phyloP scores from a whole-genome alignment of 176 grass and related monocot genomes.

The Cenchrus fungigraminus region DNA sequence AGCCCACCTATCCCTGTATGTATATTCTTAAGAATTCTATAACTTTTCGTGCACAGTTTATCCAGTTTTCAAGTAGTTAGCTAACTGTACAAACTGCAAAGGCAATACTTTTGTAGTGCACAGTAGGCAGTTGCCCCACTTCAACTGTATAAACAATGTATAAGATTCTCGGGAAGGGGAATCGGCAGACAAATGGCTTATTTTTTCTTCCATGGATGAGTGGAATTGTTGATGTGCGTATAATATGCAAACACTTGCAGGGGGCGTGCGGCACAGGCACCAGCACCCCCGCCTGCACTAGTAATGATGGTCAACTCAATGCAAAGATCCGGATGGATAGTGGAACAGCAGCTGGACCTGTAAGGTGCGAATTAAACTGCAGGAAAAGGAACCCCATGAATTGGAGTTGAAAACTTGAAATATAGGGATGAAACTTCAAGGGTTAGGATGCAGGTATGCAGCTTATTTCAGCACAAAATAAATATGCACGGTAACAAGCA shows the following conservation, averaged over 20 bases:
- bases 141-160: conserved; percentile 37
- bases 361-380: conserved; percentile 13
- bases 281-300: conserved; percentile 15
- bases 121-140: neutral
- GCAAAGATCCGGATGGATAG: conserved; percentile 17
- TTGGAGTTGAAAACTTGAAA: conserved; percentile 10
- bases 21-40: conserved; percentile 16
- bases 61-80: conserved; percentile 41
- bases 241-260: conserved; percentile 27
- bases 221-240: conserved; percentile 19
- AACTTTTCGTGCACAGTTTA: conserved; percentile 26
- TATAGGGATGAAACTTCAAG: conserved; percentile 1
- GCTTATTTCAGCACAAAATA: conserved; percentile 26
- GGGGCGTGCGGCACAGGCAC: conserved; percentile 9
- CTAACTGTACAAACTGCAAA: conserved; percentile 38
- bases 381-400: conserved; percentile 10
- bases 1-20: neutral
- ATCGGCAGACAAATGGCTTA: conserved; percentile 23
- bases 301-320: conserved; percentile 44
- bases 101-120: conserved; percentile 28
- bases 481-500: neutral
- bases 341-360: neutral
- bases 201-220: conserved; percentile 35
- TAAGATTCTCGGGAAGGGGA: conserved; percentile 34
- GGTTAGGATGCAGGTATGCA: neutral